Percentiles rank a stretch among this genome's conserved stretches.
Evolutionary conservation across 1,139 yeast species (phyloP).

Genomic region (Yamadazyma diospyri): DNA sequence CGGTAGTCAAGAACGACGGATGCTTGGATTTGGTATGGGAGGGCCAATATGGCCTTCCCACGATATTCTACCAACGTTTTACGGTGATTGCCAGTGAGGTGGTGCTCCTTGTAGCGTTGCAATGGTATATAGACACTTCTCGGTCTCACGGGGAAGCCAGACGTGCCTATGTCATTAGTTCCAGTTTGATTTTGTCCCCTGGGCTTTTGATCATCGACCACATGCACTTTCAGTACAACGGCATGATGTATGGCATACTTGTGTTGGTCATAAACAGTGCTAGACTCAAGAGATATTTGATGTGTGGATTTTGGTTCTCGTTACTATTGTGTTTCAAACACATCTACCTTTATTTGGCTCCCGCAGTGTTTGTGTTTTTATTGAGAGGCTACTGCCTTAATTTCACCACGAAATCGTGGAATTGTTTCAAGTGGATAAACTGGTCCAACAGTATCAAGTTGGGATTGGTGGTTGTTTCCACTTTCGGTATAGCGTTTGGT

Average conservation of each 20-base stretch:
- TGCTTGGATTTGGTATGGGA: slow-evolving; percentile 66
- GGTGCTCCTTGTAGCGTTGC: slow-evolving; percentile 65
- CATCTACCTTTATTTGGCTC: slow-evolving; percentile 88
- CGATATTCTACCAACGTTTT: slow-evolving; percentile 73
- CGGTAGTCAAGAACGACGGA: slow-evolving; percentile 63
- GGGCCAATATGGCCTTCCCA: slow-evolving; percentile 73
- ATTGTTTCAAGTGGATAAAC: slow-evolving; percentile 38
- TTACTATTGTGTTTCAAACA: slow-evolving; percentile 87
- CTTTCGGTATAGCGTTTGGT: slow-evolving; percentile 68
- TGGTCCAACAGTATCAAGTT: slow-evolving; percentile 62
- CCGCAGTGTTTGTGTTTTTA: slow-evolving; percentile 82
- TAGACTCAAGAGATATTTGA: slow-evolving; percentile 50
- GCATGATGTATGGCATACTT: slow-evolving; percentile 84
- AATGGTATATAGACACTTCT: slow-evolving; percentile 63
- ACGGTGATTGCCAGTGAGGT: slow-evolving; percentile 80
- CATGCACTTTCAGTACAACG: slow-evolving; percentile 93
- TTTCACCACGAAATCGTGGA: slow-evolving; percentile 24
- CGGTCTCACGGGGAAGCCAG: slow-evolving; percentile 29
- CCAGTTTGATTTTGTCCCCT: slow-evolving; percentile 83
- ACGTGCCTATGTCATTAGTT: slow-evolving; percentile 72
- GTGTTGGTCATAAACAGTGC: slow-evolving; percentile 74
- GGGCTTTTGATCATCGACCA: slow-evolving; percentile 87
- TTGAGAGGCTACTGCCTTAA: slow-evolving; percentile 67
- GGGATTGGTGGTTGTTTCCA: slow-evolving; percentile 60
- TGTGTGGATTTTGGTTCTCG: slow-evolving; percentile 73